Base-by-base conservation (phyloP, 2,329 filamentous ascomycete genomes). In the Didymella exigua region DNA sequence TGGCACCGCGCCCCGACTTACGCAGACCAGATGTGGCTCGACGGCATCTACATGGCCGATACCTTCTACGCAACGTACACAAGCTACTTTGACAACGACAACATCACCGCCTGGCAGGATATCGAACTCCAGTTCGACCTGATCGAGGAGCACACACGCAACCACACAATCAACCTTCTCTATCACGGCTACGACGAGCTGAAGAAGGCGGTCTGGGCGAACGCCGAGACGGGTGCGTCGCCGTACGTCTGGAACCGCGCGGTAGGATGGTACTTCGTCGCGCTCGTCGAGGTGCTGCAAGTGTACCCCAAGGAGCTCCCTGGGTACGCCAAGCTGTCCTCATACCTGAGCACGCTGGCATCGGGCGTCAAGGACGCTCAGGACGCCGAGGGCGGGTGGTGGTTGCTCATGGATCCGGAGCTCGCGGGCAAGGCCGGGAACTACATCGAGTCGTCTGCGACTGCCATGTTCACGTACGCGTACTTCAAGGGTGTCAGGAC, bases 361-460 rank as follows among this genome's bases (percentile, higher is more conserved):
- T 60, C 73, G 0, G 79, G 78, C 0, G 58, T 84, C 2, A 76
- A 76, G 49, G 63, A 64, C 9, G 74, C 76, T 0, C 78, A 78
- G 19, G 79, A 82, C 50, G 61, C 59, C 2, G 74, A 68, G 5
- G 81, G 82, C 0, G 83, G 81, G 6, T 87, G 84, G 83, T 86
- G 82, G 80, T 71, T 85, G 46, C 74, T 86, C 37, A 82, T 86
- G 78, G 79, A 78, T 60, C 75, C 79, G 52, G 69, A 76, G 23
- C 79, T 81, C 49, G 76, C 68, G 9, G 69, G 71, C 6, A 64
- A 55, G 33, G 59, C 77, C 40, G 83, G 82, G 2, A 87, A 88
- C 68, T 87, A 84, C 67, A 81, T 87, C 42, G 83, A 87, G 72
- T 82, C 81, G 29, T 84, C 82, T 27, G 84, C 79, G 7, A 81